Evolutionary conservation across 495 filamentous ascomycete genomes (phyloP), one percentile per base, ranked within the genome.

Genomic region (Neurospora sublineolata): DNA sequence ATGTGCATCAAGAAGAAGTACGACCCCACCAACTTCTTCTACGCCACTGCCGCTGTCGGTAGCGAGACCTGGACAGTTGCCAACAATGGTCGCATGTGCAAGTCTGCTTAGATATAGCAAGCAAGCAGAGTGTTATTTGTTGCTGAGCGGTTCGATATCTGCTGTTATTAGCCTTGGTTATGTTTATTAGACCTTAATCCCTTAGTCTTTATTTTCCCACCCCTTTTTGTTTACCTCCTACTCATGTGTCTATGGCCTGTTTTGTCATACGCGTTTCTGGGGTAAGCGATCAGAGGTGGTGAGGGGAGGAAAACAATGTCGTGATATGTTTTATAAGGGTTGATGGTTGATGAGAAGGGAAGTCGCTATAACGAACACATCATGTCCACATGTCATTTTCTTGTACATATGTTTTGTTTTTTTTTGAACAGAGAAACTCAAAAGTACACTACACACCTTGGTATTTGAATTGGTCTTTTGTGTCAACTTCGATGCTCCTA

Each of bases 21-120:
- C 42, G 87, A 90, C 72, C 87, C 87, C 0, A 78, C 78, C 11
- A 75, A 77, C 41, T 73, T 87, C 37, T 88, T 89, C 68, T 89
- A 85, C 72, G 85, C 81, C 7, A 72, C 73, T 37, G 84, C 81
- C 5, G 83, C 79, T 67, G 86, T 88, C 0, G 86, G 84, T 33
- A 80, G 76, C 33, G 81, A 83, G 70, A 67, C 23, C 10, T 82
- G 80, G 79, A 38, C 1, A 4, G 68, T 76, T 2, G 52, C 38
- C 16, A 71, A 70, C 18, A 69, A 77, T 18, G 78, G 80, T 4
- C 70, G 76, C 44, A 71, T 82, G 73, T 82, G 81, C 70, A 74
- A 37, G 69, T 37, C 67, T 44, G 72, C 44, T 67, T 75, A 67
- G 60, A 33, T 30, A 52, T 6, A 60, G 8, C n/a, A 64, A 64